These are phyloP conservation scores for Plasmodium vivax DNA, from an alignment of 169 alveolate species.

Conservation along the genomic window DNA sequence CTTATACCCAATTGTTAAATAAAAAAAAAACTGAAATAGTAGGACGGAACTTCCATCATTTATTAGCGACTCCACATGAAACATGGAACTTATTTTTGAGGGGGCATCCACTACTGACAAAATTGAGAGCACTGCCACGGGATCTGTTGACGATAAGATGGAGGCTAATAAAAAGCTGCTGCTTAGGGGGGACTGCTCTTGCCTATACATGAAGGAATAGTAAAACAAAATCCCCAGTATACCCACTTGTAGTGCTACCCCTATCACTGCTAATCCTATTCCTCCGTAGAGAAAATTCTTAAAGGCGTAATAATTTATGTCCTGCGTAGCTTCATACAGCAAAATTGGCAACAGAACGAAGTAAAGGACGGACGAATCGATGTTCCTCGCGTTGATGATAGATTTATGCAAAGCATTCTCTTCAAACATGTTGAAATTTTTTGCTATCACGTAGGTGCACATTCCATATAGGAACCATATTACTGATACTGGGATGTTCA, in stretches of 20 bases:
- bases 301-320: constrained; percentile 89
- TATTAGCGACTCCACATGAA: constrained; percentile 89
- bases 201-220: constrained; percentile 79
- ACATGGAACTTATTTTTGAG: constrained; percentile 85
- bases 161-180: constrained; percentile 89
- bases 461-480: constrained; percentile 84
- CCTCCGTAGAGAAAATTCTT: constrained; percentile 88
- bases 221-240: constrained; percentile 84
- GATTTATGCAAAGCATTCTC: constrained; percentile 74
- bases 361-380: constrained; percentile 86
- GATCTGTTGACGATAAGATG: constrained; percentile 89
- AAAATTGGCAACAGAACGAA: constrained; percentile 87
- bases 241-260: constrained; percentile 85
- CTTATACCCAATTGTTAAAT: constrained; percentile 82
- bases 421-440: constrained; percentile 68
- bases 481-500: constrained; percentile 83
- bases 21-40: constrained; percentile 88
- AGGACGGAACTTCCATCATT: constrained; percentile 91
- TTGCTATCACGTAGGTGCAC: constrained; percentile 79
- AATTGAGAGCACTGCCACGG: constrained; percentile 91
- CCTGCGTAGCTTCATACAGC: constrained; percentile 91
- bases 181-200: constrained; percentile 74
- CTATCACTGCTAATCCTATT: constrained; percentile 86
- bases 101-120: constrained; percentile 88
- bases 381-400: constrained; percentile 75